Percentiles rank a stretch among this genome's conserved stretches.
phyloP scores from a whole-genome alignment of 2,329 filamentous ascomycete species.

The Arthroderma sp. region DNA sequence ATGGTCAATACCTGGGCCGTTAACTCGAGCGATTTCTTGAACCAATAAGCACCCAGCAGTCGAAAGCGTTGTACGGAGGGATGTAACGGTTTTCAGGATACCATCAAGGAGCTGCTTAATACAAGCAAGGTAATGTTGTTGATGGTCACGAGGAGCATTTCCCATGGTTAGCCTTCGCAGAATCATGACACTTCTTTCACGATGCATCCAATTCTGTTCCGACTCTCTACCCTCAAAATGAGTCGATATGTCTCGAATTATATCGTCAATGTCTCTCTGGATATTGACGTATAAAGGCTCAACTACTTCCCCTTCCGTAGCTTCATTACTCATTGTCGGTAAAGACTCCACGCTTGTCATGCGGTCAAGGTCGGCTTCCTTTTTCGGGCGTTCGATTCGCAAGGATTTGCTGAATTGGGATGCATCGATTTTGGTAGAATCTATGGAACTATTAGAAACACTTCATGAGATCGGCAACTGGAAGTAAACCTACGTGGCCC shows the following conservation, averaged over 20 bases:
- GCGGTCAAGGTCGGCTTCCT: constrained; percentile 7
- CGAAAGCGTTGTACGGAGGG: constrained; percentile 76
- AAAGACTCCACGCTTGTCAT: constrained; percentile 10
- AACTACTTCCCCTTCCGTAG: constrained; percentile 51
- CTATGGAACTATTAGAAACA: neutral
- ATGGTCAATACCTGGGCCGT: constrained; percentile 67
- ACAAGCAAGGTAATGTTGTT: constrained; percentile 53
- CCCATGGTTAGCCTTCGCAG: constrained; percentile 68
- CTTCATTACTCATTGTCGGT: constrained; percentile 5
- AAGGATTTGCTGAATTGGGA: constrained; percentile 2
- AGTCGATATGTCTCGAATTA: constrained; percentile 65
- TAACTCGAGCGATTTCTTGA: constrained; percentile 67
- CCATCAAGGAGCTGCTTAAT: constrained; percentile 70
- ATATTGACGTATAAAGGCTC: constrained; percentile 78
- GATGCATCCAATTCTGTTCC: constrained; percentile 79
- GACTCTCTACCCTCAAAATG: constrained; percentile 79
- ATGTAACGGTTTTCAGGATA: constrained; percentile 72
- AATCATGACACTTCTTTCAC: constrained; percentile 68
- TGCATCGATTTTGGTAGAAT: constrained; percentile 3
- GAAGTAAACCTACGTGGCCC: constrained; percentile 7
- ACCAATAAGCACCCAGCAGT: constrained; percentile 73
- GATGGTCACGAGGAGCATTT: constrained; percentile 68
- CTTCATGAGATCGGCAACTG: neutral
- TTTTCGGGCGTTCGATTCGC: constrained; percentile 6
- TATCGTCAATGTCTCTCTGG: constrained; percentile 74